Evolutionary conservation across 805 yeast genomes (phyloP).

Genomic region (Pichia cabralensis): DNA sequence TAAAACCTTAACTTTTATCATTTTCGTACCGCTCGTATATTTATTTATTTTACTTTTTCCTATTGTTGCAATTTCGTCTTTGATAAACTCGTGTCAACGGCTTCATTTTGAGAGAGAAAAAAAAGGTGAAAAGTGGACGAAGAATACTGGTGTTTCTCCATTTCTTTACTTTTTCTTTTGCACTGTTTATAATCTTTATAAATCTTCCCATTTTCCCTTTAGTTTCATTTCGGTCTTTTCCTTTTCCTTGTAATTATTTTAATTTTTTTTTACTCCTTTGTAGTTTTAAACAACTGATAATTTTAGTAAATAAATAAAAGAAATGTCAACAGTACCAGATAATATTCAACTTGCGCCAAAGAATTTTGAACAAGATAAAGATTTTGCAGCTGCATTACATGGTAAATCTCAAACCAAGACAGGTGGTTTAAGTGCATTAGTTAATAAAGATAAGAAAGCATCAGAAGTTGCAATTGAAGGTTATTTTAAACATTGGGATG

Average conservation of each 20-base stretch:
- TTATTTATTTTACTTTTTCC: too few species aligned
- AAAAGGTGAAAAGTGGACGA: not conserved
- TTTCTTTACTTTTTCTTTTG: not conserved
- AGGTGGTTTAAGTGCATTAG: constrained; percentile 67
- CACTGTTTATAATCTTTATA: too few species aligned
- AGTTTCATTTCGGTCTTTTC: not conserved
- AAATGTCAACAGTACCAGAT: constrained; percentile 8
- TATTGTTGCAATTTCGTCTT: too few species aligned
- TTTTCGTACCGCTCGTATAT: constrained; percentile 2
- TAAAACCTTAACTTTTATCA: not conserved
- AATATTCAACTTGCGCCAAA: constrained; percentile 37
- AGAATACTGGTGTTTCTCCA: not conserved
- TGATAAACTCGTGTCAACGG: too few species aligned
- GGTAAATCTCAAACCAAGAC: constrained; percentile 58
- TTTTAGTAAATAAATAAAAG: not conserved
- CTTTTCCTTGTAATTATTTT: not conserved
- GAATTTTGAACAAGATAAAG: constrained; percentile 48
- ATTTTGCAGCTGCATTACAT: constrained; percentile 79
- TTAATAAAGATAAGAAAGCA: constrained; percentile 69
- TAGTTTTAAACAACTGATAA: not conserved
- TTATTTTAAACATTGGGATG: constrained; percentile 96
- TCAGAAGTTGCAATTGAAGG: constrained; percentile 78
- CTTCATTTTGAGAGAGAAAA: too few species aligned
- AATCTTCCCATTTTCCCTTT: not conserved
- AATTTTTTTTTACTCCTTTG: not conserved